A percentile compares a stretch with the other conserved stretches of the same genome.
Conservation (phyloP, 1,284 basidiomycete genomes). For the Somion occarium region DNA sequence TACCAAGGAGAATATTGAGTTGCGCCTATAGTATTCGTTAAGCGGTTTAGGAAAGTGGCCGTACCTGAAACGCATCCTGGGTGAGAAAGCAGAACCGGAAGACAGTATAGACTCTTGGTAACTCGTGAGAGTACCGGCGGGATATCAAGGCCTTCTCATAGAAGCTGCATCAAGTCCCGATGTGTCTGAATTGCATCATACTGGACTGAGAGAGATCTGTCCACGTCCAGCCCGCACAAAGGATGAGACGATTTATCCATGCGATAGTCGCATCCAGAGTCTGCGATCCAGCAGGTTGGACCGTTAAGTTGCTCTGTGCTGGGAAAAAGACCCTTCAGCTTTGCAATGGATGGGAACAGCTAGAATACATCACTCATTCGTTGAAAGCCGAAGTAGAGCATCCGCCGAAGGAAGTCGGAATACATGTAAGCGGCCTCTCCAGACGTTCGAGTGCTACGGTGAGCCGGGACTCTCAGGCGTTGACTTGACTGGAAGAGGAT, state of each 20-base stretch:
- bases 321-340: no score
- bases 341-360: no score
- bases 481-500: background rate
- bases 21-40: background rate
- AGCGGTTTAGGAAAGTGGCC: background rate
- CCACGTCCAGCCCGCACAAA: no score
- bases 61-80: background rate
- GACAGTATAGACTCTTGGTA: no score
- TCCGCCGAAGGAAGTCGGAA: background rate
- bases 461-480: background rate
- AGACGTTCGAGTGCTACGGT: background rate
- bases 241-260: no score
- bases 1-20: no score
- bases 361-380: no score
- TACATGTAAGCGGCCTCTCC: background rate
- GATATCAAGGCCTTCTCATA: background rate
- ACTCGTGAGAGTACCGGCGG: background rate
- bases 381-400: background rate
- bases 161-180: background rate
- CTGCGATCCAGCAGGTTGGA: background rate
- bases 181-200: background rate
- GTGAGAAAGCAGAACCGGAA: background rate
- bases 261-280: background rate
- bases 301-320: no score
- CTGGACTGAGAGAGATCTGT: background rate